phyloP scores from a whole-genome alignment of 1,284 basidiomycete genomes.

The Tilletia horrida region DNA sequence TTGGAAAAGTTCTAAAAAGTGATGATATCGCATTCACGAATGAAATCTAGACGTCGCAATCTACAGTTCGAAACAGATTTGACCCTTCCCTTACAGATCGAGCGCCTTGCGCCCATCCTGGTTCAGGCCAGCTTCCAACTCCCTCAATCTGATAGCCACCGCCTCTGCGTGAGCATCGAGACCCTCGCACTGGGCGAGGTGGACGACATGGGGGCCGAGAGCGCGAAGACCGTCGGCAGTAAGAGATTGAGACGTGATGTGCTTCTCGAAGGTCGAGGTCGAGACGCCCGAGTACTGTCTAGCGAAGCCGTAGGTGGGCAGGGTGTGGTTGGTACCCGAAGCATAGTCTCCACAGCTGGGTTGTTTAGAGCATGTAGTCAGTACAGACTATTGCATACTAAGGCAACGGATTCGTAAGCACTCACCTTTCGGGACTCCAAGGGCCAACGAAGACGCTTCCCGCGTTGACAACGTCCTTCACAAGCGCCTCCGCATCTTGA shows the following conservation, averaged over 20 bases:
- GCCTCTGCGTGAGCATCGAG: conserved; percentile 80
- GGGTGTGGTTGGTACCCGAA: conserved; percentile 95
- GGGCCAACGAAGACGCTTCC: conserved; percentile 90
- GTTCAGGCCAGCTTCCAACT: conserved; percentile 5
- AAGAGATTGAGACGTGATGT: conserved; percentile 93
- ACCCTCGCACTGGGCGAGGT: conserved; percentile 90
- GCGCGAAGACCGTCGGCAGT: conserved; percentile 71
- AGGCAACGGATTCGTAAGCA: background rate
- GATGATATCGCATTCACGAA: background rate
- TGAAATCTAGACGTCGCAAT: background rate
- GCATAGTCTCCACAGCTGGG: conserved; percentile 93
- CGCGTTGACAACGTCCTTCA: conserved; percentile 56
- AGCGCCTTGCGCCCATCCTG: background rate
- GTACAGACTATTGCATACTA: background rate
- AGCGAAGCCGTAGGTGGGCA: conserved; percentile 70
- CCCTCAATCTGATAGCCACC: conserved; percentile 53
- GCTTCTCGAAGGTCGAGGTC: conserved; percentile 95
- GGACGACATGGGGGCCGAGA: conserved; percentile 84
- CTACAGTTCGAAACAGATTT: too few relatives aligned
- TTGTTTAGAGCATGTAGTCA: conserved; percentile 15
- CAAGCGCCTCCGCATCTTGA: conserved; percentile 34
- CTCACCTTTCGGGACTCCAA: conserved; percentile 72
- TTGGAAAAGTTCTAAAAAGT: too few relatives aligned
- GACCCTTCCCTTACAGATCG: too few relatives aligned
- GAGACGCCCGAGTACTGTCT: conserved; percentile 98